Conservation (phyloP, 805 yeast genomes). For the Candida yuanshanica region DNA sequence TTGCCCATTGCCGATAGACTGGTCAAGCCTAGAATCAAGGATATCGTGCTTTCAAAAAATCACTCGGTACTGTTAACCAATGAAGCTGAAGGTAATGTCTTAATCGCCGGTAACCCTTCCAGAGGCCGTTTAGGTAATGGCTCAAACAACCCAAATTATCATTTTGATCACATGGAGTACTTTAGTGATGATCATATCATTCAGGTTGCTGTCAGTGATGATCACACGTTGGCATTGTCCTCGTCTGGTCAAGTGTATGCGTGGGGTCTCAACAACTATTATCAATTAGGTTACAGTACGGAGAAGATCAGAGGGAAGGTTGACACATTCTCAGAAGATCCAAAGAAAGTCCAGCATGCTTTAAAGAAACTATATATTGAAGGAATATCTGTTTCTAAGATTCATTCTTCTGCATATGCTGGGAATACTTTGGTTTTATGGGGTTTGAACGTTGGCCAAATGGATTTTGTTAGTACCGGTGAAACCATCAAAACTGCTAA, state of each 20-base stretch:
- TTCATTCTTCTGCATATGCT: conserved; percentile 62
- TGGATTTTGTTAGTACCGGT: conserved; percentile 46
- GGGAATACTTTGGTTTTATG: conserved; percentile 47
- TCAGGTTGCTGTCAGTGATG: conserved; percentile 49
- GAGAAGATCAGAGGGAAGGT: conserved; percentile 22
- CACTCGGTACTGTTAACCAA: conserved; percentile 59
- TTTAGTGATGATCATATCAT: conserved; percentile 30
- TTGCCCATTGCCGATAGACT: conserved; percentile 23
- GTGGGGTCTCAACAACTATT: conserved; percentile 73
- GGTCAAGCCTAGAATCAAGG: conserved; percentile 40
- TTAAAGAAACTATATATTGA: conserved; percentile 23
- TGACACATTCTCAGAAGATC: conserved; percentile 24
- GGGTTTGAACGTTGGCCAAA: conserved; percentile 82
- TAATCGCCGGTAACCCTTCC: conserved; percentile 60
- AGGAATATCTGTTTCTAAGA: conserved; percentile 50
- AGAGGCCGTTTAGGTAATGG: conserved; percentile 70
- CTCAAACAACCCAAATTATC: conserved; percentile 34
- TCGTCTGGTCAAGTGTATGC: conserved; percentile 49
- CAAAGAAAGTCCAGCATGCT: conserved; percentile 19
- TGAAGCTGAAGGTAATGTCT: conserved; percentile 40
- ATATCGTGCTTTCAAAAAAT: conserved; percentile 52
- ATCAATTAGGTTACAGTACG: conserved; percentile 58
- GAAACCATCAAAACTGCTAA: conserved; percentile 26
- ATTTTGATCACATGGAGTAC: conserved; percentile 37
- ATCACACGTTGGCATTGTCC: conserved; percentile 61